These are phyloP conservation scores for Xylaria cubensis DNA, from an alignment of 495 filamentous ascomycete species.

Conservation along the genomic window DNA sequence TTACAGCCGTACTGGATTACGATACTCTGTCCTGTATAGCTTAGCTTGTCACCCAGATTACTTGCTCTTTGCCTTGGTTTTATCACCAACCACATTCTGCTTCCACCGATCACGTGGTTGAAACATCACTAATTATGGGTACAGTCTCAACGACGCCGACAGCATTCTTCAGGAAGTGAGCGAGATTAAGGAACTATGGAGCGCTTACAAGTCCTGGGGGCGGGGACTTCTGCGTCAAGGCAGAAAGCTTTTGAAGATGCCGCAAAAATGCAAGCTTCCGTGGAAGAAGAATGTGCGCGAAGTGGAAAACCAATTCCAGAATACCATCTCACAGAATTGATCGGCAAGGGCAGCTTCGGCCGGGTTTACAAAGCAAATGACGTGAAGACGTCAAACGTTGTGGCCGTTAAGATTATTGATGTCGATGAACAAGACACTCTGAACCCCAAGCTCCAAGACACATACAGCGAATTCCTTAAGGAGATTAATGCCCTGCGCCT, in stretches of 20 bases:
- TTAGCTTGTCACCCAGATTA: not conserved
- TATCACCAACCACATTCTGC: not conserved
- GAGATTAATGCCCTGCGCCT: slow-evolving; percentile 88
- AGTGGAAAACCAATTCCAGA: slow-evolving; percentile 54
- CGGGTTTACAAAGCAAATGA: slow-evolving; percentile 85
- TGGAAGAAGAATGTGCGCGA: slow-evolving; percentile 56
- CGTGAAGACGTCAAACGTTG: slow-evolving; percentile 64
- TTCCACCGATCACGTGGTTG: not conserved
- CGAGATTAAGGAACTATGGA: slow-evolving; percentile 42
- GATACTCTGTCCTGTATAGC: not conserved
- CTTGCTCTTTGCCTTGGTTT: not conserved
- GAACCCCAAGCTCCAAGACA: slow-evolving; percentile 76
- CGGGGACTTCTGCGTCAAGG: slow-evolving; percentile 47
- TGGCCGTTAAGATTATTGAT: slow-evolving; percentile 95
- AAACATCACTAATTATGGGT: not conserved
- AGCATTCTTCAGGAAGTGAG: slow-evolving; percentile 14
- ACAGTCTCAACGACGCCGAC: slow-evolving; percentile 10
- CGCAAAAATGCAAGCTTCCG: slow-evolving; percentile 57
- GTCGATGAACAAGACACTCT: slow-evolving; percentile 85
- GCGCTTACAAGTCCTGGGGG: slow-evolving; percentile 49
- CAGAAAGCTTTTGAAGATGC: slow-evolving; percentile 63
- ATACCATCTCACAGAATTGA: slow-evolving; percentile 86
- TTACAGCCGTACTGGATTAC: not conserved
- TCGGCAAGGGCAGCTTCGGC: slow-evolving; percentile 95
- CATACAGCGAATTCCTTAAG: slow-evolving; percentile 83